A percentile compares a stretch with the other conserved stretches of the same genome.
Conservation (phyloP, 768 basidiomycete genomes). For the Termitomyces sp. region DNA sequence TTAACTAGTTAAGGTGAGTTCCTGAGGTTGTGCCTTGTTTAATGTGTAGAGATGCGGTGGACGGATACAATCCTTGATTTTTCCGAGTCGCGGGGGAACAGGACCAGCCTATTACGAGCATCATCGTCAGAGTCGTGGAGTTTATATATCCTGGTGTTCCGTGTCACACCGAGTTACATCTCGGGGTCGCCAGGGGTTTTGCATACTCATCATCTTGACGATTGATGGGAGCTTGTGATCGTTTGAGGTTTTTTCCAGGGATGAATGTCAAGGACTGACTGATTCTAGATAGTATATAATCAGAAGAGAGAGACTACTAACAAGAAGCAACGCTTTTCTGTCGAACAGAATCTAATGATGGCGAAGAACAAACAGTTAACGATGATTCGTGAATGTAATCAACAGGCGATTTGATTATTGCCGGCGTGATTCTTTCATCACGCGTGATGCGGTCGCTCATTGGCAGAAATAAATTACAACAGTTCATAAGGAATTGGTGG, state of each 20-base stretch:
- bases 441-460: too few species aligned
- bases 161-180: constrained; percentile 8
- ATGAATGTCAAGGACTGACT: not conserved
- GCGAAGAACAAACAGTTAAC: not conserved
- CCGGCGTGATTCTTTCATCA: not conserved
- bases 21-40: constrained; percentile 5
- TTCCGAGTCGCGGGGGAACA: constrained; percentile 22
- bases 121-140: constrained; percentile 5
- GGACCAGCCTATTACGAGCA: constrained; percentile 40
- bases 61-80: constrained; percentile 15
- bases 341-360: not conserved
- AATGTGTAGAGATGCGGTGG: constrained; percentile 2
- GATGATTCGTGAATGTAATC: not conserved
- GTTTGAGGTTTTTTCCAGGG: constrained; percentile 13
- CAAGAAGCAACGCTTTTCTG: not conserved
- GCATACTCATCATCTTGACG: constrained; percentile 2
- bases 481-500: not conserved
- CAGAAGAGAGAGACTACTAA: not conserved
- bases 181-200: constrained; percentile 6
- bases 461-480: not conserved
- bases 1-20: constrained; percentile 5
- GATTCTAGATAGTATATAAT: too few species aligned
- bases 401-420: not conserved
- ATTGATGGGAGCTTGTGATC: constrained; percentile 4
- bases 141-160: constrained; percentile 25